Evolutionary conservation across 1,284 basidiomycete species (phyloP).

Genomic region (Porogramme epimiltina): DNA sequence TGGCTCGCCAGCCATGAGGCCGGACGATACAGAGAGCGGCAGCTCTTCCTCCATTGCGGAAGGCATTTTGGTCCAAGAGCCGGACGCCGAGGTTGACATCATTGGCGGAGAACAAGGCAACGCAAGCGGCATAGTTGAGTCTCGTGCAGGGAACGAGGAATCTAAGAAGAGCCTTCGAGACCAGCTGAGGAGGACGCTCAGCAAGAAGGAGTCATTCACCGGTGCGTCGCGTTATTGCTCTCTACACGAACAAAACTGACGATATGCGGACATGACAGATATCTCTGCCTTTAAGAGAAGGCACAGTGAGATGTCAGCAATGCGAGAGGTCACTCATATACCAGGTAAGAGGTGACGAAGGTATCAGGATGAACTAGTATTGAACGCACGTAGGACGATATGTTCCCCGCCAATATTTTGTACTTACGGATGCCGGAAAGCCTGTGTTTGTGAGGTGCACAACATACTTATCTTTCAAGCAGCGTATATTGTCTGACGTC

Average conservation of each 20-base stretch:
- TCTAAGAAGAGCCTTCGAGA: slow-evolving; percentile 68
- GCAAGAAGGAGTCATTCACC: slow-evolving; percentile 40
- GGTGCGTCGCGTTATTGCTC: slow-evolving; percentile 16
- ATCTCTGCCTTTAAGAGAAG: slow-evolving; percentile 16
- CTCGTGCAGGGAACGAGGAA: slow-evolving; percentile 48
- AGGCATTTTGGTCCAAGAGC: slow-evolving; percentile 62
- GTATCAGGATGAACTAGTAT: no score
- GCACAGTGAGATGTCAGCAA: slow-evolving; percentile 25
- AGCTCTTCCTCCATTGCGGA: slow-evolving; percentile 69
- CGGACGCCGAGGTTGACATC: slow-evolving; percentile 57
- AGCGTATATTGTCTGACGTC: neutral
- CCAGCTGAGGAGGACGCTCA: slow-evolving; percentile 68
- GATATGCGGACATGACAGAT: no score
- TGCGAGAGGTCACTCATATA: slow-evolving; percentile 29
- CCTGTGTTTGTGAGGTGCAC: slow-evolving; percentile 83
- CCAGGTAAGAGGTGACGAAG: slow-evolving; percentile 23
- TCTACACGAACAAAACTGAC: no score
- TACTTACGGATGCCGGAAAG: slow-evolving; percentile 94
- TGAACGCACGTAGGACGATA: slow-evolving; percentile 43
- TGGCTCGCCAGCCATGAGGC: slow-evolving; percentile 22
- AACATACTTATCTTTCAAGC: slow-evolving; percentile 19
- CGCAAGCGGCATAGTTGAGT: slow-evolving; percentile 43
- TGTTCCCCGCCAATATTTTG: slow-evolving; percentile 81
- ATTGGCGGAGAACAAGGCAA: slow-evolving; percentile 51
- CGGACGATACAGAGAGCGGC: no score